Conservation (phyloP, 1,139 yeast genomes). For the Sugiyamaella xylanicola region DNA sequence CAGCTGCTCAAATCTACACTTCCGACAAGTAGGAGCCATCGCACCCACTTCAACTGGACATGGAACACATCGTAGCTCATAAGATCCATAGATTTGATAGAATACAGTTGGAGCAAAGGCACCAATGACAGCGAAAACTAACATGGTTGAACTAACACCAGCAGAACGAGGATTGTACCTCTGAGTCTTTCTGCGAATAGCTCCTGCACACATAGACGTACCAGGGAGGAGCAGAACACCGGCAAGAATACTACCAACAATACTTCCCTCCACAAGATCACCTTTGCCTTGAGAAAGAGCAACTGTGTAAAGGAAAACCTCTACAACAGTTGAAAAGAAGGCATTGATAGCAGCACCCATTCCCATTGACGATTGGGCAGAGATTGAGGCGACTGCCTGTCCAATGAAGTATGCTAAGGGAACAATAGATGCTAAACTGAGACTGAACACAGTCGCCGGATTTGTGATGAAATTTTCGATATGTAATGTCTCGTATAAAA, state of each 20-base stretch:
- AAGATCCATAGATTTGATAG: conserved; percentile 87
- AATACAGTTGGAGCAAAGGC: conserved; percentile 93
- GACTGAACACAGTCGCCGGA: conserved; percentile 61
- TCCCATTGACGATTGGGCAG: conserved; percentile 99
- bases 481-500: conserved; percentile 57
- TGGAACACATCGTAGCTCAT: conserved; percentile 69
- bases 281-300: conserved; percentile 88
- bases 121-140: conserved; percentile 84
- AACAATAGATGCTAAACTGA: conserved; percentile 80
- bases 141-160: conserved; percentile 95
- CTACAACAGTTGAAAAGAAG: conserved; percentile 93
- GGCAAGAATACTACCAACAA: conserved; percentile 91
- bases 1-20: conserved; percentile 81
- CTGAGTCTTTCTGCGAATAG: conserved; percentile 86
- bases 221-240: conserved; percentile 93
- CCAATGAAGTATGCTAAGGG: conserved; percentile 98
- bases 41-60: conserved; percentile 41
- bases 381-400: conserved; percentile 97
- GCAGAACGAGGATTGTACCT: conserved; percentile 95
- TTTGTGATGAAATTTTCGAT: conserved; percentile 58
- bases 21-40: conserved; percentile 48
- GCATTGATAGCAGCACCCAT: conserved; percentile 98
- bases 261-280: conserved; percentile 92
- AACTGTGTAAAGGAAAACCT: conserved; percentile 86
- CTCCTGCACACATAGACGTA: conserved; percentile 96